Base-by-base conservation (phyloP, 306 rosid genomes). In the Prinsepia uniflora region DNA sequence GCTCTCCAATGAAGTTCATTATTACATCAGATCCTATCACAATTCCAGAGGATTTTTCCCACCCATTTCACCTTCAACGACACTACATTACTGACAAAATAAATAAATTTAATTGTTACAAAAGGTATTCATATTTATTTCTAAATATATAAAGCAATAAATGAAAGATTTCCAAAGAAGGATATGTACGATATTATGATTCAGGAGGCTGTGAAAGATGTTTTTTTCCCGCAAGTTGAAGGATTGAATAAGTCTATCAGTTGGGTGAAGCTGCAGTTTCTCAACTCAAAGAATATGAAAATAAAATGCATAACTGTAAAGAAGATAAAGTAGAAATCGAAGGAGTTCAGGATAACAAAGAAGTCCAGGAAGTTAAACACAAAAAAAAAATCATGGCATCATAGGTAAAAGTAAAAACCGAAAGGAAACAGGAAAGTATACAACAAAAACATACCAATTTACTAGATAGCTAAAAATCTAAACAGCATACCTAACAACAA, bases 401-500 rank as follows among this genome's bases (percentile, higher is more conserved):
- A 50, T 68, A 49, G 39, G 46, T 68, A 20, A 39, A 68, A 17
- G 62, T 68, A 52, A 53, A 44, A 42, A 40, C 4, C 49, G 18
- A 68, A 43, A 14, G 42, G 49, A 48, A 43, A 59, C 59, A 39
- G 14, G 67, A 68, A 55, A 49, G 17, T 61, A 67, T 67, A 56
- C 48, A 72, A 45, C 54, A 54, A 60, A 57, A 19, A 40, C 11
- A 61, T 41, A 19, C 17, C 58, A 65, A 74, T 65, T 34, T 9
- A 17, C 36, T 62, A 57, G 45, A 69, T 60, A 68, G 76, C 75
- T 18, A 63, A 75, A 70, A 14, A 39, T 63, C 13, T 39, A 68
- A 75, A 68, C 49, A 53, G 56, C 76, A 22, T 86, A 94, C 98
- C 96, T 94, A n/a, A n/a, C n/a, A n/a, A n/a, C 97, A 84, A 94